phyloP scores from a whole-genome alignment of 2,329 filamentous ascomycete species.

The Emydomyces testavorans region DNA sequence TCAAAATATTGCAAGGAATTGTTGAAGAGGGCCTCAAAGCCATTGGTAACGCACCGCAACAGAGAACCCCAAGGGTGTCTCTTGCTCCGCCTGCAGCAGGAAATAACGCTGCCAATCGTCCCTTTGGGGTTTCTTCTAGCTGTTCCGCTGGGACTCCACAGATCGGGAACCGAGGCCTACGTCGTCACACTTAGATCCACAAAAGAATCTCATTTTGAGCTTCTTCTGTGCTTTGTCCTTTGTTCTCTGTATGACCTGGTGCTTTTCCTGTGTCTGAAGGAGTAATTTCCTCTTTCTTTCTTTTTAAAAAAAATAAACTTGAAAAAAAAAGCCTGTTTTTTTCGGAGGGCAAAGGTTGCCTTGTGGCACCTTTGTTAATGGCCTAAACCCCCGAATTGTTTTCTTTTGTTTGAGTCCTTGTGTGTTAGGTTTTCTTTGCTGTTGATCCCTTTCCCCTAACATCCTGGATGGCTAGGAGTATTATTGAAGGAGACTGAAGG shows the following conservation, averaged over 20 bases:
- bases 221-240: background rate
- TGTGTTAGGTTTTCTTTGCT: no score
- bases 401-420: background rate
- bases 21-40: conserved; percentile 15
- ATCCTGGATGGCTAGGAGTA: background rate
- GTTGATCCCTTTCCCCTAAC: background rate
- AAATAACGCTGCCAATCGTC: background rate
- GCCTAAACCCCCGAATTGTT: background rate
- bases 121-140: background rate
- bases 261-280: no score
- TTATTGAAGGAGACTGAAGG: background rate
- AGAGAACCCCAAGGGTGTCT: background rate
- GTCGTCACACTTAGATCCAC: background rate
- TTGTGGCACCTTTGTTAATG: no score
- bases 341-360: no score
- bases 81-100: background rate
- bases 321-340: no score
- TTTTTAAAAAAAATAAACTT: no score
- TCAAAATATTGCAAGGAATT: conserved; percentile 8
- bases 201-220: background rate
- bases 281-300: no score
- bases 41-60: background rate
- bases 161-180: background rate
- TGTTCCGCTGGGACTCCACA: background rate
- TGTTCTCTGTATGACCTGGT: background rate